Percentiles rank a stretch among this genome's conserved stretches.
These are phyloP conservation scores for Fusarium falciforme DNA, from an alignment of 2,329 filamentous ascomycete species.

Conservation along the genomic window DNA sequence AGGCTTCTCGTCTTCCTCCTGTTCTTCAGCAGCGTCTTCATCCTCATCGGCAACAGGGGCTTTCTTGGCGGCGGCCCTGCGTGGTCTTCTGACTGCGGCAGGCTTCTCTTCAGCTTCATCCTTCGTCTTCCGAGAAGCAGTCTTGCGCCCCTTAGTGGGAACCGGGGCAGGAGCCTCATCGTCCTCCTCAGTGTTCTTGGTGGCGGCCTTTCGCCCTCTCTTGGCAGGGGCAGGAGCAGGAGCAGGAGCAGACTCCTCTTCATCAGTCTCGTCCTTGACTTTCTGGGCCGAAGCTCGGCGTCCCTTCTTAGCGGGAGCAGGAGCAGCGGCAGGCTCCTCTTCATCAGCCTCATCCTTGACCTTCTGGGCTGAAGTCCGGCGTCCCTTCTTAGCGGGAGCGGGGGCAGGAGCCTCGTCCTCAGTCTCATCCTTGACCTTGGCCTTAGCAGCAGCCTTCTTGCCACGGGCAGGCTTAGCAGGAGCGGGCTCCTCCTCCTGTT, in stretches of 20 bases:
- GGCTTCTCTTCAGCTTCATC: slow-evolving; percentile 39
- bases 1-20: slow-evolving; percentile 42
- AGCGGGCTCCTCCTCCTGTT: slow-evolving; percentile 32
- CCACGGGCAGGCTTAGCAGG: slow-evolving; percentile 37
- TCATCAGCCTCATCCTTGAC: slow-evolving; percentile 37
- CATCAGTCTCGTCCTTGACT: slow-evolving; percentile 36
- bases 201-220: slow-evolving; percentile 23
- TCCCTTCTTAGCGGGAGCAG: slow-evolving; percentile 44
- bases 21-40: slow-evolving; percentile 27
- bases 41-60: slow-evolving; percentile 17
- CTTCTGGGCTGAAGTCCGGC: slow-evolving; percentile 17
- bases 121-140: slow-evolving; percentile 15
- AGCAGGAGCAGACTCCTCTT: slow-evolving; percentile 15
- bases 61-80: slow-evolving; percentile 33
- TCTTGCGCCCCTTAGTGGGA: slow-evolving; percentile 42
- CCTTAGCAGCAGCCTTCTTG: slow-evolving; percentile 26
- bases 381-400: slow-evolving; percentile 44
- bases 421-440: slow-evolving; percentile 40
- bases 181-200: slow-evolving; percentile 21
- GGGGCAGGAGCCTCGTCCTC: slow-evolving; percentile 29
- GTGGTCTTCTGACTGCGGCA: slow-evolving; percentile 27
- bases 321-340: slow-evolving; percentile 15
- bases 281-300: slow-evolving; percentile 30
- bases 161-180: slow-evolving; percentile 27
- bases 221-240: slow-evolving; percentile 7